Base-by-base conservation (phyloP, 352 stramenopile genomes). In the Peronospora tabacina region DNA sequence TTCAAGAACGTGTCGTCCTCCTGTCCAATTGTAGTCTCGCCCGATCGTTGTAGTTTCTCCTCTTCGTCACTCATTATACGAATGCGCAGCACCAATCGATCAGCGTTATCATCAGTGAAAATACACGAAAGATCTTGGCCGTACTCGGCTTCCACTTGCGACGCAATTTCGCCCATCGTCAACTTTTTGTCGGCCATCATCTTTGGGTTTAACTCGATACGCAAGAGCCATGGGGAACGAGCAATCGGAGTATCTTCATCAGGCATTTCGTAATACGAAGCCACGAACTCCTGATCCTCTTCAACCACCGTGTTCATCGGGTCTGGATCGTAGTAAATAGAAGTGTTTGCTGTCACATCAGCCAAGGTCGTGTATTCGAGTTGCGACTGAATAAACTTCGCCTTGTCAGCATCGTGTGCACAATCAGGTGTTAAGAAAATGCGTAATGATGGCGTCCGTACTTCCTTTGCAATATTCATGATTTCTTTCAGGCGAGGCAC, bases 401-500 rank as follows among this genome's bases (percentile, higher is more conserved):
- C 85, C 44, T 86, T 89, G 47, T 90, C 80, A 4, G 82, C 82
- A 56, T 93, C 82, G 32, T 94, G 75, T 3, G 75, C 77, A 45
- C 85, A 91, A 48, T 97, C 88, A 24, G 90, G 70, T 15, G 91
- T 87, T 42, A 98, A 67, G 58, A 95, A 98, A 41, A 99, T 96
- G 51, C 94, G 96, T 32, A 99, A 66, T 35, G 93, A 96, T 41
- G 96, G 96, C 5, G 96, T 99, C 58, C 97, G 97, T 26, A 98
- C 91, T 30, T 96, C 95, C 72, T 98, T 98, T 10, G 94, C 94
- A 36, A 98, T 96, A 59, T 98, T 98, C 65, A 99, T 98, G 56
- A 99, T 98, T 82, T 99, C 97, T 73, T 99, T 98, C 55, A 99
- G 66, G 45, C 97, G 90, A 44, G 97, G 97, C 36, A 99, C 96